Evolutionary conservation across 1,284 basidiomycete genomes (phyloP).

Genomic region (Heterobasidion irregulare): DNA sequence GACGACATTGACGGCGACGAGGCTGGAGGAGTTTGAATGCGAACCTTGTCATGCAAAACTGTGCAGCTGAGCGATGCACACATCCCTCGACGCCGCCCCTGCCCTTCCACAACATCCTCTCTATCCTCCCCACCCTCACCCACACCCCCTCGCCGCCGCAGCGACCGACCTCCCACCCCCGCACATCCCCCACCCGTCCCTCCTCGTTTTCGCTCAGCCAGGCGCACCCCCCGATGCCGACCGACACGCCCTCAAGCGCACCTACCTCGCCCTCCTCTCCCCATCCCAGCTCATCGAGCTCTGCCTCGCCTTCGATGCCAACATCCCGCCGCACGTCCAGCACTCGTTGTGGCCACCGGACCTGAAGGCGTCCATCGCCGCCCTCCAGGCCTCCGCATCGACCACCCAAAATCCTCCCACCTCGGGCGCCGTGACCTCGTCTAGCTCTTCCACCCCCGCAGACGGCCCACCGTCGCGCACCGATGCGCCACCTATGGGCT

Average conservation of each 20-base stretch:
- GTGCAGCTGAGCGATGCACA: slow-evolving; percentile 45
- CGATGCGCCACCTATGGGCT: slow-evolving; percentile 4
- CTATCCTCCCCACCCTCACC: neutral
- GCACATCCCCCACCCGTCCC: neutral
- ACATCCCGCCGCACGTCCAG: slow-evolving; percentile 53
- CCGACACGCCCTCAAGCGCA: slow-evolving; percentile 54
- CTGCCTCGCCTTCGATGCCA: slow-evolving; percentile 60
- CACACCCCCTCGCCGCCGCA: neutral
- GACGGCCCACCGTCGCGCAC: neutral
- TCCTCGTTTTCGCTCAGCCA: neutral
- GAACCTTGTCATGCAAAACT: slow-evolving; percentile 50
- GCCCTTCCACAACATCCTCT: slow-evolving; percentile 3
- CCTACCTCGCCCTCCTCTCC: slow-evolving; percentile 58
- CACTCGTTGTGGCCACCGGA: slow-evolving; percentile 62
- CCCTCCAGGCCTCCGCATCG: slow-evolving; percentile 26
- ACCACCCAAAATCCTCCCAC: neutral
- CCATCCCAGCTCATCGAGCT: slow-evolving; percentile 67
- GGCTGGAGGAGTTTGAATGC: slow-evolving; percentile 20
- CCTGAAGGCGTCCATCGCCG: slow-evolving; percentile 51
- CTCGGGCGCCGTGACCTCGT: neutral
- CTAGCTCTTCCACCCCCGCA: neutral
- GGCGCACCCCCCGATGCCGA: slow-evolving; percentile 15
- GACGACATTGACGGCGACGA: neutral
- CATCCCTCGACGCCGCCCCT: slow-evolving; percentile 11
- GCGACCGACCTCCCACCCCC: no score